Evolutionary conservation across 441 rosid genomes (phyloP).

Genomic region (Croton setiger): DNA sequence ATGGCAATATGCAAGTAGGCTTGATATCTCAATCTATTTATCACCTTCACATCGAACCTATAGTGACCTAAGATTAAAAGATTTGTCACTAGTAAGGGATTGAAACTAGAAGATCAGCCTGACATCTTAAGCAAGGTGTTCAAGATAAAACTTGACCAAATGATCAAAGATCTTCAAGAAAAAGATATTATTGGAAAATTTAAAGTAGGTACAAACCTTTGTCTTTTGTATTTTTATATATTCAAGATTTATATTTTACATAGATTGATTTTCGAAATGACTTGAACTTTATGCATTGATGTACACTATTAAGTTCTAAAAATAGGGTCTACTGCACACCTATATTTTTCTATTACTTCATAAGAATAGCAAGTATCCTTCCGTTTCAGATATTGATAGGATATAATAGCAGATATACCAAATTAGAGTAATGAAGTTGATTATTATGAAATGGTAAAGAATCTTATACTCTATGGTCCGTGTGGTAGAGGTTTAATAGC

Average conservation of each 20-base stretch:
- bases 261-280: too few species aligned
- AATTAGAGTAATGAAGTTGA: not conserved
- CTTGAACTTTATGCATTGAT: too few species aligned
- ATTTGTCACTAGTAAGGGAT: not conserved
- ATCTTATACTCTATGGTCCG: conserved; percentile 21
- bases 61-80: not conserved
- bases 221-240: too few species aligned
- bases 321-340: conserved; percentile 1
- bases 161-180: not conserved
- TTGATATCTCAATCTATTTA: not conserved
- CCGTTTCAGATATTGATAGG: not conserved
- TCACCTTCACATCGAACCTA: too few species aligned
- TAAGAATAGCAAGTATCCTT: not conserved
- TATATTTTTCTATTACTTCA: not conserved
- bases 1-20: too few species aligned
- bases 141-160: not conserved
- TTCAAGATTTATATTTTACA: too few species aligned
- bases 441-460: not conserved
- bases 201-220: not conserved
- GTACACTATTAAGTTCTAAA: conserved; percentile 11
- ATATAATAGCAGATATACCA: conserved; percentile 1
- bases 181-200: not conserved
- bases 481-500: conserved; percentile 10
- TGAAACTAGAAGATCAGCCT: not conserved
- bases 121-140: not conserved